phyloP scores from a whole-genome alignment of 2,329 filamentous ascomycete species.

The Hypoxylon sp. region DNA sequence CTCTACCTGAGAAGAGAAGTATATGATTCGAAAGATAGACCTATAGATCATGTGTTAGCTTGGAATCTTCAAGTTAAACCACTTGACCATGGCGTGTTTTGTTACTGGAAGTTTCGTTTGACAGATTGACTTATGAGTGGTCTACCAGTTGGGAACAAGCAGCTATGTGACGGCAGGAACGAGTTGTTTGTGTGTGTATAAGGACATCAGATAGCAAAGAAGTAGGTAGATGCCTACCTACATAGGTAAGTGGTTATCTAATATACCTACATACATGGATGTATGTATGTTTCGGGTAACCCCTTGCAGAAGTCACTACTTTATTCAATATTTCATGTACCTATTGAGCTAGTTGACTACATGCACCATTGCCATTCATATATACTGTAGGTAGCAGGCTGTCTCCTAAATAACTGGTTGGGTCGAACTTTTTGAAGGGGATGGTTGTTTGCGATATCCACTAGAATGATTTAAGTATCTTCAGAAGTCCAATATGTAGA shows the following conservation, averaged over 20 bases:
- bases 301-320: too few relatives aligned
- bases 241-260: too few relatives aligned
- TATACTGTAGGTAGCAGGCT: not conserved
- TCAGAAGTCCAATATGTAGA: too few relatives aligned
- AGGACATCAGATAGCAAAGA: not conserved
- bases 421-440: too few relatives aligned
- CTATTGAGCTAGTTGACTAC: not conserved
- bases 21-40: not conserved
- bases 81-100: constrained; percentile 1
- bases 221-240: not conserved
- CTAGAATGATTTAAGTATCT: too few relatives aligned
- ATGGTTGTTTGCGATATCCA: too few relatives aligned
- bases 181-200: not conserved
- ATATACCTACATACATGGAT: not conserved
- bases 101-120: too few relatives aligned
- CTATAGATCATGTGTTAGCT: constrained; percentile 1
- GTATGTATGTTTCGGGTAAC: not conserved
- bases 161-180: not conserved
- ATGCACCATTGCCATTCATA: not conserved
- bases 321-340: too few relatives aligned
- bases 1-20: not conserved
- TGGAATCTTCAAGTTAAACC: not conserved
- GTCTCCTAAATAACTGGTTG: too few relatives aligned
- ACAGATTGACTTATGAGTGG: too few relatives aligned
- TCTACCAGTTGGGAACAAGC: not conserved